Evolutionary conservation across 2,329 filamentous ascomycete species (phyloP), one percentile per base, ranked within the genome.

Genomic region (Penicillium capsulatum): DNA sequence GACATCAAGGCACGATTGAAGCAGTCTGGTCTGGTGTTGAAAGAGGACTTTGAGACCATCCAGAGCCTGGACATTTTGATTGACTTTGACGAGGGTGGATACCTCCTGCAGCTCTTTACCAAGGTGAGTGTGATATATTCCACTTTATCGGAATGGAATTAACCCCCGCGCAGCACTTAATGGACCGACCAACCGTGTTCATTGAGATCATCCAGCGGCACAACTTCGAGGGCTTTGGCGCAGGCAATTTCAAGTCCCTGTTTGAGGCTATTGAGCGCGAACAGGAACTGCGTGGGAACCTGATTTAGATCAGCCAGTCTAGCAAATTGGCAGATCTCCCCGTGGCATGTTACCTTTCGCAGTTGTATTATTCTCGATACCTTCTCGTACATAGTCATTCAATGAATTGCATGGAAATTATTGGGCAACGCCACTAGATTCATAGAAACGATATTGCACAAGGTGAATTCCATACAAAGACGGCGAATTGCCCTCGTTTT

Each of bases 251-350:
- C 72, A 95, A 89, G 79, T 89, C 84, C 45, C 59, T 96, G 55
- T 96, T 96, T 58, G 90, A 96, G 73, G 90, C 91, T 2, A 94
- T 96, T 63, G 91, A 96, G 75, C 74, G 90, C 35, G 90, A 96
- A 66, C 91, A 96, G 73, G 88, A 81, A 31, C 74, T 84, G 64
- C 75, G 90, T 40, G 90, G 91, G 1, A 96, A 95, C 61, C 63
- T 95, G 67, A 45, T 68, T 24, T 69, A 44, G 13, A 22, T 5
- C n/a, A n/a, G n/a, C n/a, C n/a, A n/a, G n/a, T n/a, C n/a, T n/a
- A n/a, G n/a, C n/a, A n/a, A n/a, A n/a, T n/a, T n/a, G n/a, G n/a
- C n/a, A n/a, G n/a, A n/a, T n/a, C n/a, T n/a, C n/a, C n/a, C n/a
- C n/a, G 9, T 22, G 19, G 9, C 9, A 22, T 22, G 19, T 5